These are phyloP conservation scores for Cicer bijugum DNA, from an alignment of 306 rosid species.

Conservation along the genomic window DNA sequence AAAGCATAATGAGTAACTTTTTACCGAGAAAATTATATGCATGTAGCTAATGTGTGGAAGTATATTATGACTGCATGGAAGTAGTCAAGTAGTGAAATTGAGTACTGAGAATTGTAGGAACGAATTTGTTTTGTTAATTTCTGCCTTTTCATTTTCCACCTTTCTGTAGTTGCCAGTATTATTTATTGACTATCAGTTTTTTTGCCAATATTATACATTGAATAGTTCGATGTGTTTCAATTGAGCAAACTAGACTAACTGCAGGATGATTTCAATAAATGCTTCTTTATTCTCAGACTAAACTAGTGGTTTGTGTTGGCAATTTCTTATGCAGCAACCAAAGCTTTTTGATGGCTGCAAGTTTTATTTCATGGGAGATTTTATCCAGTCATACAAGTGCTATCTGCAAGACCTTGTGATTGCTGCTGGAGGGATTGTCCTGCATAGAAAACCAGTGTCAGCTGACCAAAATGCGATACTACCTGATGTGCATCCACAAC, in stretches of 20 bases:
- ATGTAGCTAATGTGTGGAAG: neutral
- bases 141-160: conserved; percentile 21
- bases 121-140: conserved; percentile 5
- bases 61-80: neutral
- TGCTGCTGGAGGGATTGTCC: conserved; percentile 88
- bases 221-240: conserved; percentile 24
- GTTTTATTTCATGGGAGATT: conserved; percentile 80
- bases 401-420: conserved; percentile 77
- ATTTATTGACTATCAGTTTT: neutral
- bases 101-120: conserved; percentile 4
- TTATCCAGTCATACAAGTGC: conserved; percentile 69
- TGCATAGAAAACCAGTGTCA: conserved; percentile 80
- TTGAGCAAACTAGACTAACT: conserved; percentile 3
- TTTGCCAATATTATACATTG: neutral
- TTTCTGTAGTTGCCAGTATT: neutral
- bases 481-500: conserved; percentile 46
- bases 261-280: conserved; percentile 22
- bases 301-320: conserved; percentile 33
- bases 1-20: conserved; percentile 8
- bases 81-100: neutral
- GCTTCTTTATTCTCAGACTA: conserved; percentile 27
- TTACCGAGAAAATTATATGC: conserved; percentile 33
- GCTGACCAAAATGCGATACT: conserved; percentile 39
- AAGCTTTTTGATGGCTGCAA: conserved; percentile 73
- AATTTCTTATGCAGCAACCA: conserved; percentile 69